These are phyloP conservation scores for Fusarium subglutinans DNA, from an alignment of 2,329 filamentous ascomycete species.

Conservation along the genomic window DNA sequence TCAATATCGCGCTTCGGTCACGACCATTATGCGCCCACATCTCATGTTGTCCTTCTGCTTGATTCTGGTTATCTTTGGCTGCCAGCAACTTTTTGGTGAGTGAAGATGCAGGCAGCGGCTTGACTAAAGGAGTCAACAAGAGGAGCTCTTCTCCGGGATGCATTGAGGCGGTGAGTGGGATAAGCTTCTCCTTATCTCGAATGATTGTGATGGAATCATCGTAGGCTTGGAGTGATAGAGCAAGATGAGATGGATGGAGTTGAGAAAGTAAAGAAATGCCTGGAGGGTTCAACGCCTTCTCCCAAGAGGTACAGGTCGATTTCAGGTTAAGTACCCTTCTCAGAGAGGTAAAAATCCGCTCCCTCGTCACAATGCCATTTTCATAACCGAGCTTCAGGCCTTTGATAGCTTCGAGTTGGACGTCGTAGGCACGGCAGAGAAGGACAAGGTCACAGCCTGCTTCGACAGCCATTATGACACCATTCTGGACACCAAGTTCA, in stretches of 20 bases:
- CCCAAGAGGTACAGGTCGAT: slow-evolving; percentile 86
- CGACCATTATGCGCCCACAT: slow-evolving; percentile 61
- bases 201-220: slow-evolving; percentile 94
- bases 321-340: slow-evolving; percentile 84
- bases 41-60: slow-evolving; percentile 58
- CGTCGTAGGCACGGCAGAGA: slow-evolving; percentile 85
- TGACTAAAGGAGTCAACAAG: slow-evolving; percentile 87
- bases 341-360: slow-evolving; percentile 82
- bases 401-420: slow-evolving; percentile 90
- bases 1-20: slow-evolving; percentile 76
- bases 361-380: slow-evolving; percentile 85
- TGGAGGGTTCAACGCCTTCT: slow-evolving; percentile 86
- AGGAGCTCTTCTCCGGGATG: slow-evolving; percentile 89
- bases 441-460: slow-evolving; percentile 93
- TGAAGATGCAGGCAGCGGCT: slow-evolving; percentile 89
- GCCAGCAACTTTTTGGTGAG: slow-evolving; percentile 77
- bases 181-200: slow-evolving; percentile 83
- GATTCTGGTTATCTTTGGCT: slow-evolving; percentile 52
- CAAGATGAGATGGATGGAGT: slow-evolving; percentile 83
- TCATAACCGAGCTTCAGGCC: slow-evolving; percentile 90
- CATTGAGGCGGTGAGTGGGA: slow-evolving; percentile 84
- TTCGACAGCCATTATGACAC: slow-evolving; percentile 96
- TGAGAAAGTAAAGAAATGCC: slow-evolving; percentile 80
- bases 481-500: slow-evolving; percentile 96
- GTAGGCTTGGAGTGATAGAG: slow-evolving; percentile 85